Base-by-base conservation (phyloP, 257 asterid species). In the Solanum virginianum region DNA sequence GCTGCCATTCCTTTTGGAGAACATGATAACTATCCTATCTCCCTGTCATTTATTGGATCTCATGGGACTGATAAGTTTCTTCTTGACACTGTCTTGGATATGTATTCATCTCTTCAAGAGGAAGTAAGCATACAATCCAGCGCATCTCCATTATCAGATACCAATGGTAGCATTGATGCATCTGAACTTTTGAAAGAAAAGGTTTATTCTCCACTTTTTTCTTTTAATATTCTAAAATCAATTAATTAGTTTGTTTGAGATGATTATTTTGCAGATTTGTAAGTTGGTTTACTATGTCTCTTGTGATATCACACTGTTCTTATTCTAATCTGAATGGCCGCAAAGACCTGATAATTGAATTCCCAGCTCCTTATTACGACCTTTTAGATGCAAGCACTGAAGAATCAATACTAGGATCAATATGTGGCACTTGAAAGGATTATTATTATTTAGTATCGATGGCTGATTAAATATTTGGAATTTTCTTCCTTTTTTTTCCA, bases 161-260 rank as follows among this genome's bases (percentile, higher is more conserved):
- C 89, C 86, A 90, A 91, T 70, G 95, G 90, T 80, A 71, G 88
- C 89, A 86, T 92, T 92, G 99, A 92, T 68, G 92, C 94, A 32
- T 92, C 98, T 80, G 98, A 93, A 77, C 91, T 94, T 83, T 91
- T 97, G 75, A 97, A 97, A 89, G 98, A 97, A 87, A 97, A 95
- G 99, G 99, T 95, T 18, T 80, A 53, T 80, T 57, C 69, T 22
- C 53, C 51, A 16, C 29, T 77, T 14, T 10, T 72, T 63, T 84
- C 65, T 51, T 83, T 53, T 68, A 51, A 53, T 83, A 47, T 41
- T n/a, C 59, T 75, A 75, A 75, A 8, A 26, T 75, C 15, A 75
- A 75, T 16, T 74, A 24, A 24, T 77, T 51, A 75, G 82, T 75
- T 75, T 75, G 16, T 75, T 49, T 54, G n/a, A 49, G 15, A 77